phyloP scores from a whole-genome alignment of 305 asterid species.

The Solanum aculeatissimum region DNA sequence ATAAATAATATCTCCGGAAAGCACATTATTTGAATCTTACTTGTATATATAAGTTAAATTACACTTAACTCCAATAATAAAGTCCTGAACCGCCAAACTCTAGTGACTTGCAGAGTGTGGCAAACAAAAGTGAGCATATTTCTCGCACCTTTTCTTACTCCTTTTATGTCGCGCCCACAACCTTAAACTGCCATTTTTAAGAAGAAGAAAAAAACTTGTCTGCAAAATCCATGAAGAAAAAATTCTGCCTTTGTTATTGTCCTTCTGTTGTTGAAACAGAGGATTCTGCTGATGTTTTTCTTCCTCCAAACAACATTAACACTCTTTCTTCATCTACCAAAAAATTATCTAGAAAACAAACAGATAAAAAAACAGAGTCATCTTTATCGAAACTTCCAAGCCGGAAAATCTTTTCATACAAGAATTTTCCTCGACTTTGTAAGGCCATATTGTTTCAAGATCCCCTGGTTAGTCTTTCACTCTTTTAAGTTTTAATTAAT shows the following conservation, averaged over 20 bases:
- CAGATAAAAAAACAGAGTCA: neutral
- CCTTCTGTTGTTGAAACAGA: conserved; percentile 3
- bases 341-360: neutral
- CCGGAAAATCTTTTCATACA: neutral
- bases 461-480: conserved; percentile 6
- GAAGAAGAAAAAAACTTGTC: neutral
- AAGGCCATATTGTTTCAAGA: neutral
- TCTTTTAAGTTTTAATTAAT: too few relatives aligned
- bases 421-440: neutral
- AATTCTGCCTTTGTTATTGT: conserved; percentile 12
- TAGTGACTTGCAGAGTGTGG: neutral
- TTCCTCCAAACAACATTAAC: neutral
- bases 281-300: neutral
- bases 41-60: too few relatives aligned
- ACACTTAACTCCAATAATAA: neutral
- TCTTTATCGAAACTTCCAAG: neutral
- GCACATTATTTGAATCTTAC: too few relatives aligned
- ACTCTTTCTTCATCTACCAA: neutral
- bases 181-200: neutral
- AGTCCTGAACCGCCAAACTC: neutral
- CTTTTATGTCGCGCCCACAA: neutral
- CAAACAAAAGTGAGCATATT: neutral
- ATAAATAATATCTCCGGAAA: too few relatives aligned
- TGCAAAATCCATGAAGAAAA: conserved; percentile 12
- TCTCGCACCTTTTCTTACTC: neutral